phyloP scores from a whole-genome alignment of 805 yeast genomes.

The Wickerhamiella cacticola region DNA sequence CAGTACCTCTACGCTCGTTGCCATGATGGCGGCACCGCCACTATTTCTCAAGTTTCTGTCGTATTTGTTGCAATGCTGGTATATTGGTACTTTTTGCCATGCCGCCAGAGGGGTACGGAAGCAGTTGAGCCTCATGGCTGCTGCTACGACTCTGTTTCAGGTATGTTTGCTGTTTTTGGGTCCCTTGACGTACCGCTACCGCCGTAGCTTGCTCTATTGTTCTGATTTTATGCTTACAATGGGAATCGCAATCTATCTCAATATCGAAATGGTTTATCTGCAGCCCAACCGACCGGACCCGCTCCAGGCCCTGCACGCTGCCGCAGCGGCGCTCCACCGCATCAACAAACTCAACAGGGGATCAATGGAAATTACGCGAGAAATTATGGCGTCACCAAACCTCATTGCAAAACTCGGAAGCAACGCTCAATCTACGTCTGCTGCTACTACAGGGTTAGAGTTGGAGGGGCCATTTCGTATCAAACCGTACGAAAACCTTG shows the following conservation, averaged over 20 bases:
- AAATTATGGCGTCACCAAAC: not conserved
- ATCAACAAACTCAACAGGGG: not conserved
- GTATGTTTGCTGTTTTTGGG: not conserved
- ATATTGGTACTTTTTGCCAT: not conserved
- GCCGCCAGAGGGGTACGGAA: not conserved
- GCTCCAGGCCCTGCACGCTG: not conserved
- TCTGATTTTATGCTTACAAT: not conserved
- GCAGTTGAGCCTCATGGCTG: not conserved
- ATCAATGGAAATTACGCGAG: not conserved
- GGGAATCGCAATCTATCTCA: not conserved
- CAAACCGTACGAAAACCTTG: not conserved
- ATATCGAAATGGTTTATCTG: slow-evolving; percentile 1
- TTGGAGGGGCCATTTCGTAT: not conserved
- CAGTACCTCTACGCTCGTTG: not conserved
- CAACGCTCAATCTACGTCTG: not conserved
- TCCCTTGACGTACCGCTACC: not conserved
- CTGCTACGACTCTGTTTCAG: not conserved
- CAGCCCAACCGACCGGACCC: slow-evolving; percentile 4
- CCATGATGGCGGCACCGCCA: not conserved
- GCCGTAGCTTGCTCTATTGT: not conserved
- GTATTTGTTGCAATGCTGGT: not conserved
- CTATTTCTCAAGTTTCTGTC: not conserved
- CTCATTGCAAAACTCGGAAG: not conserved
- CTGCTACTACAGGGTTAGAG: not conserved
- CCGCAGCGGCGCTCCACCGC: not conserved